Percentiles rank a stretch among this genome's conserved stretches.
Conservation (phyloP, 1,284 basidiomycete species). For the Ceratobasidium sp. region DNA sequence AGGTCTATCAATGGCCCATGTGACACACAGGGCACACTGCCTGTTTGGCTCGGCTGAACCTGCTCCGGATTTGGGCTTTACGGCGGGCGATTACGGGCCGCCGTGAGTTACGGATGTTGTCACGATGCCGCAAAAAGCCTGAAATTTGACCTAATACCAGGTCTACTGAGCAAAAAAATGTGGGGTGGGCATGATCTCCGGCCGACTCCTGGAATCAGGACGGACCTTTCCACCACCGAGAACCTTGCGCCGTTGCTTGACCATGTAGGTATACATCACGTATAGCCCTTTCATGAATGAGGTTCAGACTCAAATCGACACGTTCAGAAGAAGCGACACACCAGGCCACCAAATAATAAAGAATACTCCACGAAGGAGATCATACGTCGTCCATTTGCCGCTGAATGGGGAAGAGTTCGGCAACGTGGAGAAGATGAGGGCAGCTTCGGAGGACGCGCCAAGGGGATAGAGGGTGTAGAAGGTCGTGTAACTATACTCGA, state of each 20-base stretch:
- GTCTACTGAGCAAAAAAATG: too few relatives aligned
- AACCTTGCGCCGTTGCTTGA: constrained; percentile 81
- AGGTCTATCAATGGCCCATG: too few relatives aligned
- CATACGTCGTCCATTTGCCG: constrained; percentile 56
- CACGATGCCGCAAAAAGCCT: too few relatives aligned
- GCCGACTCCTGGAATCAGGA: constrained; percentile 16
- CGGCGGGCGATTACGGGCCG: too few relatives aligned
- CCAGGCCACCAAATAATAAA: constrained; percentile 94
- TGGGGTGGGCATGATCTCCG: constrained; percentile 34
- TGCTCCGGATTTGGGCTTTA: too few relatives aligned
- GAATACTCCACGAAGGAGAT: constrained; percentile 68
- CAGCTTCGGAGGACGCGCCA: constrained; percentile 91
- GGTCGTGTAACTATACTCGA: constrained; percentile 76
- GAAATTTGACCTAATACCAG: too few relatives aligned
- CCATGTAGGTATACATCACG: constrained; percentile 91
- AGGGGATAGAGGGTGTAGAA: constrained; percentile 94
- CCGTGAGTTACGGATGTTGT: too few relatives aligned
- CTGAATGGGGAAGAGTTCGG: constrained; percentile 61
- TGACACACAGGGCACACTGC: too few relatives aligned
- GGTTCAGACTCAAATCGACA: not conserved
- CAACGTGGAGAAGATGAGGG: constrained; percentile 83
- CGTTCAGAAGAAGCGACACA: constrained; percentile 57
- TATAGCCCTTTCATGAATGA: constrained; percentile 70
- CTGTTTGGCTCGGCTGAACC: too few relatives aligned
- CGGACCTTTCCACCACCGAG: constrained; percentile 59